Conservation (phyloP, 164 flowering plant genomes). For the Paratinospora sagittata region DNA sequence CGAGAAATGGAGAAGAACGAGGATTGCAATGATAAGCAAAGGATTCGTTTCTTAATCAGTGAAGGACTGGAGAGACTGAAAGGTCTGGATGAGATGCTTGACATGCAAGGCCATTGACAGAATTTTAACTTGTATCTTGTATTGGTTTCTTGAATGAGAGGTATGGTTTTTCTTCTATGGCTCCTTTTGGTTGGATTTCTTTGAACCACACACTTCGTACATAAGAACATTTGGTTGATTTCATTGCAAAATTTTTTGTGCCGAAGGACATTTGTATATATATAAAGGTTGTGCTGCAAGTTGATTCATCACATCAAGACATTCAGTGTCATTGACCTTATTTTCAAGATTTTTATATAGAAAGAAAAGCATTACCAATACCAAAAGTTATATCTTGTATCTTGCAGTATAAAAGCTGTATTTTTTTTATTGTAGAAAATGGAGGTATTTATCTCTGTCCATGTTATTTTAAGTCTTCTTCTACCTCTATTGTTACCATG, state of each 20-base stretch:
- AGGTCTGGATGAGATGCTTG: slow-evolving; percentile 72
- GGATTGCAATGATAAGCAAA: slow-evolving; percentile 60
- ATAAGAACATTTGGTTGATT: neutral
- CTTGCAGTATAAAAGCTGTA: too few species aligned
- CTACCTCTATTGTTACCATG: too few species aligned
- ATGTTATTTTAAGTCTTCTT: too few species aligned
- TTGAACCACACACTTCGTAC: neutral
- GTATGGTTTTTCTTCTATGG: neutral
- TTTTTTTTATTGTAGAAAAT: too few species aligned
- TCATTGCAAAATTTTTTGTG: neutral
- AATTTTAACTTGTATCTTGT: slow-evolving; percentile 1
- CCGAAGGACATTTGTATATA: neutral
- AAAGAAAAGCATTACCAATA: neutral
- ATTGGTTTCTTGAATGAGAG: slow-evolving; percentile 1
- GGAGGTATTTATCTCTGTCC: too few species aligned
- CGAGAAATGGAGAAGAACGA: slow-evolving; percentile 77
- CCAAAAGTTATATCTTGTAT: too few species aligned
- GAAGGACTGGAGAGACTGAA: slow-evolving; percentile 74
- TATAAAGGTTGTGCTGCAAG: neutral
- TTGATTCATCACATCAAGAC: neutral
- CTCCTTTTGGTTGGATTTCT: neutral
- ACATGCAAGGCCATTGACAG: slow-evolving; percentile 64
- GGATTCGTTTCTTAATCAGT: slow-evolving; percentile 66
- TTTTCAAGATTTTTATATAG: neutral
- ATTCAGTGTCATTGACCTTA: neutral